A percentile compares a stretch with the other conserved stretches of the same genome.
These are phyloP conservation scores for Tetrapisispora taiwanensis DNA, from an alignment of 805 yeast genomes.

Conservation along the genomic window DNA sequence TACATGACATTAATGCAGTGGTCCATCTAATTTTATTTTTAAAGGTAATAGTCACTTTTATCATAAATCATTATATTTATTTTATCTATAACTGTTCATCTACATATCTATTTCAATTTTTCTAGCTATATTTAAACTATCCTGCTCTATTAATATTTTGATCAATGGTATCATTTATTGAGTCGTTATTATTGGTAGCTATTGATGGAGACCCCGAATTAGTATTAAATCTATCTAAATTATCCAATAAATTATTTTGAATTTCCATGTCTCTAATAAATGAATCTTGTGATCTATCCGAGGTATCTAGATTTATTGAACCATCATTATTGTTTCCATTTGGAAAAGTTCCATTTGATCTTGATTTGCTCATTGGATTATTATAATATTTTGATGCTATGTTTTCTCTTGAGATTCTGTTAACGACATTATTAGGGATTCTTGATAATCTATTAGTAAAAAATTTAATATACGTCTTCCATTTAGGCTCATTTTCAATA, in stretches of 20 bases:
- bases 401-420: neutral
- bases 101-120: too few relatives aligned
- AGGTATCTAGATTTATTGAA: constrained; percentile 1
- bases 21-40: too few relatives aligned
- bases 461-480: neutral
- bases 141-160: neutral
- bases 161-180: neutral
- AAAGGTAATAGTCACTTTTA: too few relatives aligned
- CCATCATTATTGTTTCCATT: neutral
- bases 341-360: neutral
- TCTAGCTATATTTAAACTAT: too few relatives aligned
- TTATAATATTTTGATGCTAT: neutral
- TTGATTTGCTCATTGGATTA: neutral
- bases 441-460: neutral
- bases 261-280: constrained; percentile 32
- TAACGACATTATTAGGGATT: neutral
- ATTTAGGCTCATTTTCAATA: constrained; percentile 13
- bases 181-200: neutral
- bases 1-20: too few relatives aligned
- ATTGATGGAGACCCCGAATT: neutral
- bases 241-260: constrained; percentile 33
- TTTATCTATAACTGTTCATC: too few relatives aligned
- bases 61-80: too few relatives aligned
- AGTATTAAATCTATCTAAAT: constrained; percentile 20
- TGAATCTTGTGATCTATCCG: constrained; percentile 18